A percentile compares a stretch with the other conserved stretches of the same genome.
Conservation (phyloP, 2,329 filamentous ascomycete genomes). For the Dactylellina leptospora region DNA sequence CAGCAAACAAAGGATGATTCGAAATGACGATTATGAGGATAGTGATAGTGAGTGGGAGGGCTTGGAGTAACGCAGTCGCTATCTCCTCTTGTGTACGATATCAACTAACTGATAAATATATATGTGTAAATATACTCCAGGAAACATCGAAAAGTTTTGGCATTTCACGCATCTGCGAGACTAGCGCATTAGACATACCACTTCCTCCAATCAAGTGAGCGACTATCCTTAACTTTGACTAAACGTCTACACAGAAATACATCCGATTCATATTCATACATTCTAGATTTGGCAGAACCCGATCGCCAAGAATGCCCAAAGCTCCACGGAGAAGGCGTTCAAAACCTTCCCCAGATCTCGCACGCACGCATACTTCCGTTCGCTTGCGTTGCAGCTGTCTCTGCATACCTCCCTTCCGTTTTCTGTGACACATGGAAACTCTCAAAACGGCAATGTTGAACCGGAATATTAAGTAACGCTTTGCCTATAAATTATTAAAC, state of each 20-base stretch:
- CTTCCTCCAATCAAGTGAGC: too few species aligned
- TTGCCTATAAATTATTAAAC: slow-evolving; percentile 39
- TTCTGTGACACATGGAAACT: slow-evolving; percentile 50
- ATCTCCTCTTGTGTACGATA: too few species aligned
- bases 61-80: slow-evolving; percentile 37
- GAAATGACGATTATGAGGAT: slow-evolving; percentile 2
- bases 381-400: slow-evolving; percentile 11
- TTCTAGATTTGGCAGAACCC: not conserved
- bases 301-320: not conserved
- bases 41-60: slow-evolving; percentile 47
- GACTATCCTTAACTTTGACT: too few species aligned
- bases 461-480: slow-evolving; percentile 48
- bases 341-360: not conserved
- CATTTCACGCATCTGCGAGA: too few species aligned
- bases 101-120: too few species aligned
- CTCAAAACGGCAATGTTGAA: slow-evolving; percentile 50
- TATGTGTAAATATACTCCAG: too few species aligned
- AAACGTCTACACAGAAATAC: too few species aligned
- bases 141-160: too few species aligned
- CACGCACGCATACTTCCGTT: not conserved
- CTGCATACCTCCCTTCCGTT: slow-evolving; percentile 19
- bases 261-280: not conserved
- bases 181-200: too few species aligned
- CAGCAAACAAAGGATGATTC: slow-evolving; percentile 66
- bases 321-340: slow-evolving; percentile 19